phyloP scores from a whole-genome alignment of 2,329 filamentous ascomycete species.

The Thielaviopsis musarum region DNA sequence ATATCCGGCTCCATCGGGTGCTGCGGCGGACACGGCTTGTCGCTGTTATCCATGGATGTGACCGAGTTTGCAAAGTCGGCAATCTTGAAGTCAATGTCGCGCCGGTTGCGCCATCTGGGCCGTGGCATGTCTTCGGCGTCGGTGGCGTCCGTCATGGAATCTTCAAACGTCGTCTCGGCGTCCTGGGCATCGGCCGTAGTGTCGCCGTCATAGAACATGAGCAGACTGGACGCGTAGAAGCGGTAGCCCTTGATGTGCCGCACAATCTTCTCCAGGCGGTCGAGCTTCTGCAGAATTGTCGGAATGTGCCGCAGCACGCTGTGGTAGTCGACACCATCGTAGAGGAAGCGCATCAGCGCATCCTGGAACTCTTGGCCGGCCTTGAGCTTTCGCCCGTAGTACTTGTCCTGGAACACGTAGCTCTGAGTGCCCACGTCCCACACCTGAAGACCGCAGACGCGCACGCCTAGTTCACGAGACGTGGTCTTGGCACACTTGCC shows the following conservation, averaged over 20 bases:
- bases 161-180: slow-evolving; percentile 34
- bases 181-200: slow-evolving; percentile 30
- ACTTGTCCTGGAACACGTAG: slow-evolving; percentile 97
- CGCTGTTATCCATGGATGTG: slow-evolving; percentile 60
- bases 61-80: slow-evolving; percentile 98
- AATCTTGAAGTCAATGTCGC: slow-evolving; percentile 80
- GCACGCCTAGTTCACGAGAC: slow-evolving; percentile 76
- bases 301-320: slow-evolving; percentile 81
- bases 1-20: slow-evolving; percentile 68
- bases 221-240: slow-evolving; percentile 84
- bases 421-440: slow-evolving; percentile 75
- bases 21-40: slow-evolving; percentile 59
- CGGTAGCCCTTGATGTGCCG: slow-evolving; percentile 66
- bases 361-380: slow-evolving; percentile 78
- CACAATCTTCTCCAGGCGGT: slow-evolving; percentile 69
- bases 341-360: slow-evolving; percentile 76
- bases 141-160: slow-evolving; percentile 42
- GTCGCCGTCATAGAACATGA: slow-evolving; percentile 94
- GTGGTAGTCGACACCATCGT: slow-evolving; percentile 66
- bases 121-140: slow-evolving; percentile 38
- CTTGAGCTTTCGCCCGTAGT: slow-evolving; percentile 78
- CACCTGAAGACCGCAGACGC: slow-evolving; percentile 88
- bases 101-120: slow-evolving; percentile 31
- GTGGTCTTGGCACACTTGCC: slow-evolving; percentile 88
- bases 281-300: slow-evolving; percentile 67